Conservation (phyloP, 2,329 filamentous ascomycete genomes). For the Aspergillus tamarii region DNA sequence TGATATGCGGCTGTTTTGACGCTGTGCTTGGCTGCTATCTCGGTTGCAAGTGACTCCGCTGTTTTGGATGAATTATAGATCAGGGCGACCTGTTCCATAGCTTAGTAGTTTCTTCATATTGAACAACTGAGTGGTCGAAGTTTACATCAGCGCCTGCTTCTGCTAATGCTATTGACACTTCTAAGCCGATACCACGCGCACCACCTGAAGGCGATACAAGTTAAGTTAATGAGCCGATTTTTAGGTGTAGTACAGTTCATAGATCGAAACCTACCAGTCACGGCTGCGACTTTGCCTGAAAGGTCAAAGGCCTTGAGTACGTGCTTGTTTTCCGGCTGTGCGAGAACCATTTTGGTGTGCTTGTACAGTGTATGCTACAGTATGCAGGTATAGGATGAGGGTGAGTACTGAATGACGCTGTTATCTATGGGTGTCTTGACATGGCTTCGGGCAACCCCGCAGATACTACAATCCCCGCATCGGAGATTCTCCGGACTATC, state of each 20-base stretch:
- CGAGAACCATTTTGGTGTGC: slow-evolving; percentile 26
- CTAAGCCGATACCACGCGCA: slow-evolving; percentile 42
- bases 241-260: not conserved
- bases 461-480: slow-evolving; percentile 2
- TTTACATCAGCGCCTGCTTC: slow-evolving; percentile 43
- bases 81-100: slow-evolving; percentile 31
- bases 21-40: slow-evolving; percentile 32
- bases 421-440: not conserved
- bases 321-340: slow-evolving; percentile 21
- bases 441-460: not conserved
- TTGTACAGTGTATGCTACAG: not conserved
- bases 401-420: too few relatives aligned
- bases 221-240: not conserved
- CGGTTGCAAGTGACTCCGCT: slow-evolving; percentile 27
- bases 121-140: slow-evolving; percentile 1
- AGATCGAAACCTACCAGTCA: slow-evolving; percentile 24
- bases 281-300: slow-evolving; percentile 30
- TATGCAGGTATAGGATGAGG: too few relatives aligned
- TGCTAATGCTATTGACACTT: slow-evolving; percentile 44
- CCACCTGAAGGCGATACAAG: slow-evolving; percentile 23
- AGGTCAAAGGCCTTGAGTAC: slow-evolving; percentile 34
- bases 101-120: not conserved
- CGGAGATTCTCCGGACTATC: not conserved
- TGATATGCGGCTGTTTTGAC: slow-evolving; percentile 38
- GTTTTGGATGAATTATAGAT: slow-evolving; percentile 36